Base-by-base conservation (phyloP, 495 filamentous ascomycete genomes). In the Hypomontagnella submonticulosa region DNA sequence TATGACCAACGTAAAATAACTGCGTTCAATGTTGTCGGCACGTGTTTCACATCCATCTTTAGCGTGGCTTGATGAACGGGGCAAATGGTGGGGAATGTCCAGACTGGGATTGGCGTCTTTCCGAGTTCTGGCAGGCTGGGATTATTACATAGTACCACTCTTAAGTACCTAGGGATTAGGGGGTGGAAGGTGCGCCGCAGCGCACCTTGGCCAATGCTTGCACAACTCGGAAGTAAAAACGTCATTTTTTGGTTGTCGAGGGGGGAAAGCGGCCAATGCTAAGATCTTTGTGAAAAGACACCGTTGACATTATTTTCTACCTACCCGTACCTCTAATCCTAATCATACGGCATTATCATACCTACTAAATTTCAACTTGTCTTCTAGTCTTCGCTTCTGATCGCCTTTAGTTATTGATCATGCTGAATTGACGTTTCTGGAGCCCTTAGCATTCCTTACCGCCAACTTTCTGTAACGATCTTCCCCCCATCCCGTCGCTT, bases 211-310 rank as follows among this genome's bases (percentile, higher is more conserved):
- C 23, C 36, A 38, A 38, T 27, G 19, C 41, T 48, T 62, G 20
- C 48, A 37, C 44, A 47, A 58, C 41, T 57, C 49, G 46, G 46
- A 61, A 34, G 40, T 56, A 62, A 58, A 63, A 67, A 67, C 65
- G 65, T 67, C 65, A 67, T 67, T 67, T 67, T 61, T 46, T 18
- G 36, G 23, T 27, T 4, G 38, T 63, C 58, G 58, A 63, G 47
- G 53, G 65, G 56, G 52, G 58, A 18, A 33, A 57, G 58, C 47
- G 33, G 33, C 38, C 53, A 27, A 27, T 27, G 23, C 23, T 6
- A 27, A n/a, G 33, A 20, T 51, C 57, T 61, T 66, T 67, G 56
- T 61, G 41, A 66, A 59, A 66, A 59, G 40, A 53, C 53, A 67
- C 54, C n/a, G 41, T 59, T 52, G 46, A 67, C 57, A 67, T 67